Base-by-base conservation (phyloP, 164 flowering plant genomes). In the Houttuynia cordata region DNA sequence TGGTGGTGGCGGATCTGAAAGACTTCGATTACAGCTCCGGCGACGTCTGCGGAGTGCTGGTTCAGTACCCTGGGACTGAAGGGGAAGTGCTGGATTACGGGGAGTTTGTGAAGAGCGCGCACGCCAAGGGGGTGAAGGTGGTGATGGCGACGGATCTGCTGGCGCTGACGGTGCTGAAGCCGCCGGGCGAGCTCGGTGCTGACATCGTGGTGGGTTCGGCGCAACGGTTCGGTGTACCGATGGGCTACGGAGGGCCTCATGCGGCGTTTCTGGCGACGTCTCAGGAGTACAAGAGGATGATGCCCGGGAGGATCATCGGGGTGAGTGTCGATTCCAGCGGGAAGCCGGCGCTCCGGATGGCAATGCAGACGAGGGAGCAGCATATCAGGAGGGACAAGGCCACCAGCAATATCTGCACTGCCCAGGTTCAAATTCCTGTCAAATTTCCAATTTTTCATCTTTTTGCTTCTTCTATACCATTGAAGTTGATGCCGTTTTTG, bases 201-300 rank as follows among this genome's bases (percentile, higher is more conserved):
- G 99, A 93, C 72, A 87, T 90, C 59, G 95, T 80, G 52, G 93
- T 88, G 49, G 95, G 99, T 8, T 86, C 97, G 0, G 93, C 97
- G 24, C 97, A 93, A 83, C 81, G 97, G 68, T 93, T 90, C 70
- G 99, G 99, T 15, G 99, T 93, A 23, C 97, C 99, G 1, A 86
- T 93, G 99, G 99, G 97, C 18, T 93, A 93, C 79, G 99, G 99
- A 8, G 99, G 99, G 37, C 99, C 99, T 60, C 99, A 93, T 62
- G 99, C 99, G 1, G 99, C 95, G 0, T 93, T 93, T 72, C 62
- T 93, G 73, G 99, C 99, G 23, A 88, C 99, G 0, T 90, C 99
- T 1, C 96, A 88, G 69, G 97, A 90, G 80, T 90, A 93, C 67
- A 93, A 88, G 81, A 80, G 99, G 78, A 70, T 93, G 99, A 93